These are phyloP conservation scores for Schizochytrium sp. DNA, from an alignment of 108 stramenopile species.

Conservation along the genomic window DNA sequence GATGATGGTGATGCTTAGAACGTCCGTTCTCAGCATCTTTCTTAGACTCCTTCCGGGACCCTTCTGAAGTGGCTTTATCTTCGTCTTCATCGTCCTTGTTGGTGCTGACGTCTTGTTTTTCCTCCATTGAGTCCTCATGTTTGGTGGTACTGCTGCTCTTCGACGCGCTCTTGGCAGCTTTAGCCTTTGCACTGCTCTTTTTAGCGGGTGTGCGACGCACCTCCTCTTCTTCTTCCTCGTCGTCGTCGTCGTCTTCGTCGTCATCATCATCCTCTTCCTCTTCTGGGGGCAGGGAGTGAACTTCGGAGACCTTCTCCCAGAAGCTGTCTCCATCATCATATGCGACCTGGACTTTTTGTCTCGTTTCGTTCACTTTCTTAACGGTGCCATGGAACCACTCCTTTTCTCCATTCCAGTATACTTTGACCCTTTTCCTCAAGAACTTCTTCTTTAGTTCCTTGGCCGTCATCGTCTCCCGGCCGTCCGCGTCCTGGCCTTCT, in stretches of 20 bases:
- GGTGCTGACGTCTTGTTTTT: too few species aligned
- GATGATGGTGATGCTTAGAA: too few species aligned
- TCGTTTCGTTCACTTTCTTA: not conserved
- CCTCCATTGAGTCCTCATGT: too few species aligned
- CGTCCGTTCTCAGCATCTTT: too few species aligned
- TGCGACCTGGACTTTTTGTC: not conserved
- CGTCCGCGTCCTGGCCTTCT: not conserved
- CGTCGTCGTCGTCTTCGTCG: too few species aligned
- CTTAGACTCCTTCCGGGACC: too few species aligned
- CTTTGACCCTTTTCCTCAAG: slow-evolving; percentile 15
- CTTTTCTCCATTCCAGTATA: slow-evolving; percentile 59
- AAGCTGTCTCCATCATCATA: slow-evolving; percentile 44
- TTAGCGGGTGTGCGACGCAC: too few species aligned
- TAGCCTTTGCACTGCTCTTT: too few species aligned
- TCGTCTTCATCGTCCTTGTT: not conserved
- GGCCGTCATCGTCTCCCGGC: not conserved
- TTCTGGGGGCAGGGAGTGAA: not conserved
- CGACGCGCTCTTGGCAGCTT: too few species aligned
- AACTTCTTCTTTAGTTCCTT: slow-evolving; percentile 2
- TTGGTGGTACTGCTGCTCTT: too few species aligned
- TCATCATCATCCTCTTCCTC: not conserved
- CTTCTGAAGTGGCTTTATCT: too few species aligned
- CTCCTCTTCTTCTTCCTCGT: too few species aligned
- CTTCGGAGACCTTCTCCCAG: slow-evolving; percentile 47
- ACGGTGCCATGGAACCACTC: slow-evolving; percentile 37